These are phyloP conservation scores for Leccinum huronense DNA, from an alignment of 1,284 basidiomycete species.

Conservation along the genomic window DNA sequence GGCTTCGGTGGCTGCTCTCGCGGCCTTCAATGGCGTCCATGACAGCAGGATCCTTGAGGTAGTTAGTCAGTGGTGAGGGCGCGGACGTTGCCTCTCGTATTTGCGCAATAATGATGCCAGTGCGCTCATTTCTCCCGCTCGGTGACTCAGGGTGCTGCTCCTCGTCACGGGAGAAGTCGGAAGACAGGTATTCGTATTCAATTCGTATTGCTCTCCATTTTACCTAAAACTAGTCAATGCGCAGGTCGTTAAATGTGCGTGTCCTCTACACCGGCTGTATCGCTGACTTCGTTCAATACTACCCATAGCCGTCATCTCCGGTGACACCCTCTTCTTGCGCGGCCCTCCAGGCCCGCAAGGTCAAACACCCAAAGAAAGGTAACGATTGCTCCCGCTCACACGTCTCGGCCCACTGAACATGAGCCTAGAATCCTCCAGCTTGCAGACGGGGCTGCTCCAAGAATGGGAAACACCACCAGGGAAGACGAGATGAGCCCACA, in stretches of 20 bases:
- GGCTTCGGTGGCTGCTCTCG: constrained; percentile 19
- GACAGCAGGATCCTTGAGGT: constrained; percentile 34
- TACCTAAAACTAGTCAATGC: neutral
- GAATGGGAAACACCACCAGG: constrained; percentile 74
- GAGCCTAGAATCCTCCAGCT: constrained; percentile 76
- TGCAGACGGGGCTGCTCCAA: constrained; percentile 79
- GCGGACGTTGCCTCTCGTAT: constrained; percentile 37
- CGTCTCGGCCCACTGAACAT: constrained; percentile 10
- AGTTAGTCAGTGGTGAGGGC: constrained; percentile 31
- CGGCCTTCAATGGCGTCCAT: constrained; percentile 28
- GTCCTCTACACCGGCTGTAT: neutral
- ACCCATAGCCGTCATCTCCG: constrained; percentile 76
- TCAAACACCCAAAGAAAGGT: constrained; percentile 87
- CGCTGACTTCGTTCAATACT: constrained; percentile 17
- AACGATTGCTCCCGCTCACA: constrained; percentile 18
- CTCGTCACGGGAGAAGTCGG: constrained; percentile 11
- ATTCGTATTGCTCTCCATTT: neutral
- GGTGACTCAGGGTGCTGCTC: constrained; percentile 9
- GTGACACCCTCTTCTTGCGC: constrained; percentile 83
- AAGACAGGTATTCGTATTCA: constrained; percentile 19
- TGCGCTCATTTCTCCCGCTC: constrained; percentile 2
- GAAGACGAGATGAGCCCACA: constrained; percentile 75
- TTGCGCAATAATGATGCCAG: constrained; percentile 35
- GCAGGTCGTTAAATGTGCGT: constrained; percentile 71
- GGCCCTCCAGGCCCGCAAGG: constrained; percentile 76